A percentile compares a stretch with the other conserved stretches of the same genome.
Evolutionary conservation across 352 stramenopile species (phyloP).

Genomic region (Aphanomyces stellatus): DNA sequence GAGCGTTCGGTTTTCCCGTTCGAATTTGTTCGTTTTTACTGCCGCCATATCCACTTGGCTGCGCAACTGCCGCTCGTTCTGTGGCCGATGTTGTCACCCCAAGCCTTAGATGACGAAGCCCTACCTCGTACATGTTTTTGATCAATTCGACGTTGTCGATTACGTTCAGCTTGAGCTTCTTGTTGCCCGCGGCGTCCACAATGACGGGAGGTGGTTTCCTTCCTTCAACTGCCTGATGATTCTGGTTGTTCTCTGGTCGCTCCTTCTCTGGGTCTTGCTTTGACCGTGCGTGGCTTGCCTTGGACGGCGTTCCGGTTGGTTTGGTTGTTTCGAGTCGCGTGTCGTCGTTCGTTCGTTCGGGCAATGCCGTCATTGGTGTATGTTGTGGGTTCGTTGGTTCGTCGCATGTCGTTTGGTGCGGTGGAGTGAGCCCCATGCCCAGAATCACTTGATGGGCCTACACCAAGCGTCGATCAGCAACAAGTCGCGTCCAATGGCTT

Average conservation of each 20-base stretch:
- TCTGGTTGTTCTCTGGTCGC: too few relatives aligned
- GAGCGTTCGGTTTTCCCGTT: slow-evolving; percentile 34
- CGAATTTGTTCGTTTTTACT: slow-evolving; percentile 23
- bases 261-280: too few relatives aligned
- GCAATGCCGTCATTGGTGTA: too few relatives aligned
- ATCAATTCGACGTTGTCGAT: slow-evolving; percentile 56
- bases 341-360: too few relatives aligned
- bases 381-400: too few relatives aligned
- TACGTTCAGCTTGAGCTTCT: slow-evolving; percentile 37
- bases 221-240: not conserved
- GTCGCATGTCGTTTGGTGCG: too few relatives aligned
- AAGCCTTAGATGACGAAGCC: too few relatives aligned
- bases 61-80: slow-evolving; percentile 35
- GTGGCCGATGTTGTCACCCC: too few relatives aligned
- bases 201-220: not conserved
- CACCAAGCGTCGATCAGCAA: not conserved
- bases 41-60: slow-evolving; percentile 23
- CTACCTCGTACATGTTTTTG: slow-evolving; percentile 25
- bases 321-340: too few relatives aligned
- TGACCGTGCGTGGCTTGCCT: too few relatives aligned
- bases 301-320: not conserved
- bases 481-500: too few relatives aligned
- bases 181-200: not conserved
- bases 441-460: slow-evolving; percentile 19
- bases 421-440: too few relatives aligned